Base-by-base conservation (phyloP, 768 basidiomycete species). In the Suillus decipiens region DNA sequence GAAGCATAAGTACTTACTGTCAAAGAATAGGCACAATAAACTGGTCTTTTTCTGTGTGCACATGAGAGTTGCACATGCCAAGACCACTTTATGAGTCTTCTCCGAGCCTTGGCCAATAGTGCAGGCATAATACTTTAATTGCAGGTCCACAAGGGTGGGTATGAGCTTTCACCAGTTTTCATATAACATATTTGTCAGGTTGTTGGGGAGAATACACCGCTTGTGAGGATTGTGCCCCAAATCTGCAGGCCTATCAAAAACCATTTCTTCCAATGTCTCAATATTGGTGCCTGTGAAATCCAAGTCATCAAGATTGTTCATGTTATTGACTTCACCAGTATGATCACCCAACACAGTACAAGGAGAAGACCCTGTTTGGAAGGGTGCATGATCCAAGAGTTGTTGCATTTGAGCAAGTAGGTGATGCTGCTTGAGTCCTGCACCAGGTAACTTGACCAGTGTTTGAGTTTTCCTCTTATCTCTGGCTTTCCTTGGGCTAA, bases 391-490 rank as follows among this genome's bases (percentile, higher is more conserved):
- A 47, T 47, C 12, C 45, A 63, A 14, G 19, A 59, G 45, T 2
- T 24, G 37, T 22, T 62, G 22, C 28, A 63, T 45, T 9, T 51
- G 37, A n/a, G 19, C 19, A 14, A 59, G 62, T 34, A 63, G 57
- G 6, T 34, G 58, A 15, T 43, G 61, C 14, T 24, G 41, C 48
- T 56, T 14, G n/a, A 37, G 51, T 22, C 57, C 53, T 3, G 22
- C 33, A 6, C 28, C 41, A 28, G 61, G 53, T 1, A 62, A 54
- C 2, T 9, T 12, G 0, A 62, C 54, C 2, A 53, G 43, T 12
- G 41, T 62, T 33, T 56, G 61, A 5, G 56, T 63, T 56, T 69
- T 65, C 7, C 22, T 50, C 48, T 42, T 42, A 9, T 42, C 42
- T 19, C 42, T 19, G 42, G 42, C 17, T 42, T 42, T 42, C 42